A percentile compares a stretch with the other conserved stretches of the same genome.
phyloP scores from a whole-genome alignment of 2,329 filamentous ascomycete species.

The Ceratocystis ficicola region DNA sequence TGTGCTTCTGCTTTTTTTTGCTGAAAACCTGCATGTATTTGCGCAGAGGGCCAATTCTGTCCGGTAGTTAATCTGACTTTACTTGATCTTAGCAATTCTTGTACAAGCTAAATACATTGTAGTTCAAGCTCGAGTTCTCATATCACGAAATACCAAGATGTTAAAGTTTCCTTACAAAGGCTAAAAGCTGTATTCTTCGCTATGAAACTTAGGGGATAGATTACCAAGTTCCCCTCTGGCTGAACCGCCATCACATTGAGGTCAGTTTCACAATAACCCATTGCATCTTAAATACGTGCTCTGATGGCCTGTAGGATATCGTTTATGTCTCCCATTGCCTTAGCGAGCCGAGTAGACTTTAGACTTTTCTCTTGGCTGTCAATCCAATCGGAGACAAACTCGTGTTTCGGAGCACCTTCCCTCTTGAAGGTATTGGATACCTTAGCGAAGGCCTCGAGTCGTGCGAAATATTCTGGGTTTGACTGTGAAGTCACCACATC shows the following conservation, averaged over 20 bases:
- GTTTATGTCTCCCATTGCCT: not conserved
- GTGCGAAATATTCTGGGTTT: conserved; percentile 3
- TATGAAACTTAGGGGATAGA: too few species aligned
- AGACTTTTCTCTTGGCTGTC: not conserved
- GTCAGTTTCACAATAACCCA: not conserved
- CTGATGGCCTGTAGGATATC: not conserved
- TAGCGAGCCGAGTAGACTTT: not conserved
- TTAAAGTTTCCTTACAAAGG: too few species aligned
- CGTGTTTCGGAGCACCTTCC: not conserved
- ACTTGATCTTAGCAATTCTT: not conserved
- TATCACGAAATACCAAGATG: too few species aligned
- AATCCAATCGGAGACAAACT: not conserved
- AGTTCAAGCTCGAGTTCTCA: too few species aligned
- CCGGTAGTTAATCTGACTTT: not conserved
- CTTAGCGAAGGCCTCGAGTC: not conserved
- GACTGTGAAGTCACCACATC: not conserved
- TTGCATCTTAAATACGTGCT: not conserved
- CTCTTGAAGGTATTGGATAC: not conserved
- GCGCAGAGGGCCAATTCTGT: not conserved
- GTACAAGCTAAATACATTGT: not conserved
- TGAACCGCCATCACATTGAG: too few species aligned
- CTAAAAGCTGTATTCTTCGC: too few species aligned
- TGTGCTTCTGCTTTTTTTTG: too few species aligned
- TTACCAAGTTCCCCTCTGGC: too few species aligned
- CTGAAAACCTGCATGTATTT: too few species aligned